phyloP scores from a whole-genome alignment of 2,329 filamentous ascomycete species.

The Pestalotiopsis sp. region DNA sequence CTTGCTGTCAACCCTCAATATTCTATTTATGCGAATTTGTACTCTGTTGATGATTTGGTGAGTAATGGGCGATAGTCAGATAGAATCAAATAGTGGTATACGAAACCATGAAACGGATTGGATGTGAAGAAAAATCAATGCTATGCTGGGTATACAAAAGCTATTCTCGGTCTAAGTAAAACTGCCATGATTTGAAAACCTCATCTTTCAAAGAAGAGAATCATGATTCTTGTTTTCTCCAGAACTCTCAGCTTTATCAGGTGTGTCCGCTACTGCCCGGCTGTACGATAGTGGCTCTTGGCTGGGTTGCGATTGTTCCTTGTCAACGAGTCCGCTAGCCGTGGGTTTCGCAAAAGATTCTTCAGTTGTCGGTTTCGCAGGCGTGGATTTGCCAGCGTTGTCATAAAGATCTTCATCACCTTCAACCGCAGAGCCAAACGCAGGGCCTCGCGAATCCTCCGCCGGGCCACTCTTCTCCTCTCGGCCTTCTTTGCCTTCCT shows the following conservation, averaged over 20 bases:
- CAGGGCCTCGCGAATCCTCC: neutral
- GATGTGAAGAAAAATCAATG: neutral
- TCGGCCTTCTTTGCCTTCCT: neutral
- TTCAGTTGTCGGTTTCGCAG: neutral
- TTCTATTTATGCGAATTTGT: no score
- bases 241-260: neutral
- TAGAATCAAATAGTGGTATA: neutral
- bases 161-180: neutral
- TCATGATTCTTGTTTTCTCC: neutral
- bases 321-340: neutral
- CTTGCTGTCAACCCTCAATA: no score
- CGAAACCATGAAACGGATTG: neutral
- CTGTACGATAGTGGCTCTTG: conserved; percentile 2
- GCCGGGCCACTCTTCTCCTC: neutral
- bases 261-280: neutral
- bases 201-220: neutral
- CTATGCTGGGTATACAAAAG: neutral
- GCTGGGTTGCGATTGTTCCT: neutral
- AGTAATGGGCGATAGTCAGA: neutral
- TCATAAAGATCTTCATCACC: neutral
- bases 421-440: neutral
- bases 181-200: neutral
- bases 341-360: neutral
- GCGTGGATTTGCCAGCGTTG: neutral
- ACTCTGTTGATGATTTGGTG: no score